Base-by-base conservation (phyloP, 257 asterid genomes). In the Solanum lignicaule region DNA sequence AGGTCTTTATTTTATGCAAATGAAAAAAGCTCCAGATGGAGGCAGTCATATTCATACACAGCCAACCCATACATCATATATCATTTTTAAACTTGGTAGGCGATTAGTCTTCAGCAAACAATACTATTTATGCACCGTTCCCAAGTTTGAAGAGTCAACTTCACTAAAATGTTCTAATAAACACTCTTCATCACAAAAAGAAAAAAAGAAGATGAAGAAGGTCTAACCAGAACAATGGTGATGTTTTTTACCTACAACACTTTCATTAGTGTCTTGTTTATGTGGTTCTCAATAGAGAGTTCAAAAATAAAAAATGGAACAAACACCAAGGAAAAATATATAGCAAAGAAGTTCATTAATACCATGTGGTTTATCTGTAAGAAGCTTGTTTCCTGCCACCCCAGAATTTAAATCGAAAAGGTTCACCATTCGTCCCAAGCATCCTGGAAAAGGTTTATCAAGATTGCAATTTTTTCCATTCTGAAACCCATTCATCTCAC, bases 351-450 rank as follows among this genome's bases (percentile, higher is more conserved):
- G 83, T 27, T 88, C 88, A 95, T 98, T 95, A 90, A 94, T 96
- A 38, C 88, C 89, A 90, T 96, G 96, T 5, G 95, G 99, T 89
- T 94, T 95, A 92, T 96, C 98, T 4, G 94, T 91, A 69, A 97
- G 98, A 90, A 94, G 93, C 92, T 86, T 93, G 90, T 93, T 93
- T 88, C 97, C 88, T 43, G 97, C 71, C 62, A 88, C 92, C 88
- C 96, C 97, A 39, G 89, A 90, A 89, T 93, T 93, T 95, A 94
- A 86, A 88, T 97, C 99, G 33, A 96, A 96, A 91, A 97, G 93
- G 91, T 96, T 96, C 90, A 95, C 99, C 98, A 94, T 93, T 90
- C 95, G 93, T 88, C 99, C 99, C 95, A 96, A 90, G 92, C 98
- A 95, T 89, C 98, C 98, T 39, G 98, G 96, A 88, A 93, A 86